Conservation (phyloP, 192 early-diverging fungal genomes). For the Coemansia sp. region DNA sequence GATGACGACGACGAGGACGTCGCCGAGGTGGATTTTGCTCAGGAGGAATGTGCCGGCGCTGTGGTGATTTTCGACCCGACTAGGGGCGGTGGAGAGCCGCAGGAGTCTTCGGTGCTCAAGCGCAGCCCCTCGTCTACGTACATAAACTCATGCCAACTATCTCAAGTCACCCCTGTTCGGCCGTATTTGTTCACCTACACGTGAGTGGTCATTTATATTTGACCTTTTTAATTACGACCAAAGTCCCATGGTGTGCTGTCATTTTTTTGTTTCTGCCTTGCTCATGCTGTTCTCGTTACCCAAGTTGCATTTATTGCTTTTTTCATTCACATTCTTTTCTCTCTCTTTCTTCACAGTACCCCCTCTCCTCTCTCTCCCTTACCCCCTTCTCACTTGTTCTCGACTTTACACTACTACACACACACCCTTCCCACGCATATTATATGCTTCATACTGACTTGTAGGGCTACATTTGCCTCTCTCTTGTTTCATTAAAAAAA, state of each 20-base stretch:
- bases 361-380: neutral
- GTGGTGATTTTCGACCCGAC: conserved; percentile 1
- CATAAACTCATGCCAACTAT: conserved; percentile 6
- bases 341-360: neutral
- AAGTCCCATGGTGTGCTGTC: too few species aligned
- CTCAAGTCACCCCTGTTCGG: neutral
- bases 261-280: neutral
- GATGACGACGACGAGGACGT: conserved; percentile 6
- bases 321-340: neutral
- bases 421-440: too few species aligned
- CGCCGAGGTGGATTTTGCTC: neutral
- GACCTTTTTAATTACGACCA: conserved; percentile 7
- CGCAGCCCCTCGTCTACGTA: conserved; percentile 21
- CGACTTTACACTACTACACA: neutral
- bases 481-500: too few species aligned
- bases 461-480: too few species aligned
- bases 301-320: conserved; percentile 4
- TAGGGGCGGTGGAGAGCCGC: neutral
- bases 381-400: neutral
- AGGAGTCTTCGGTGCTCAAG: conserved; percentile 12
- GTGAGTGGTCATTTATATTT: conserved; percentile 3
- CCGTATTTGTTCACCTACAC: conserved; percentile 2
- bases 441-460: too few species aligned
- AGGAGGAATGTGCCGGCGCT: neutral
- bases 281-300: neutral